Conservation (phyloP, 1,284 basidiomycete genomes). For the Trichosporon coremiiforme region DNA sequence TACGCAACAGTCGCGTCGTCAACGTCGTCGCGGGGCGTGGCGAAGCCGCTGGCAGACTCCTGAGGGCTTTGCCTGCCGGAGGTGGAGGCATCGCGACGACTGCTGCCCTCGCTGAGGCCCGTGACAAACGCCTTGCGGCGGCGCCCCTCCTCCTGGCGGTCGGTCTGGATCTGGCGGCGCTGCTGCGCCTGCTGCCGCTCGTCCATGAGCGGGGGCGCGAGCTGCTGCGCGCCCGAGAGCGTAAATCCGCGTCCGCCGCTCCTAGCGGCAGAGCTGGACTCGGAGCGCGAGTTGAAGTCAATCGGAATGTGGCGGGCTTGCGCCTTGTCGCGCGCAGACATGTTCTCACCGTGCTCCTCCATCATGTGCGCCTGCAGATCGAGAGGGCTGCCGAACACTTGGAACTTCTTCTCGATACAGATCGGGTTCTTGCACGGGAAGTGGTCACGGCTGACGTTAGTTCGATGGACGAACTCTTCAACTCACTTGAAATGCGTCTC, state of each 20-base stretch:
- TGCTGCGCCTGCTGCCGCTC: slow-evolving; percentile 50
- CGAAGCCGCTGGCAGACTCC: slow-evolving; percentile 40
- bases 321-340: slow-evolving; percentile 74
- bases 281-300: slow-evolving; percentile 61
- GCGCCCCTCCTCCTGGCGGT: slow-evolving; percentile 47
- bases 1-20: slow-evolving; percentile 49
- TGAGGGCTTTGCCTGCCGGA: slow-evolving; percentile 24
- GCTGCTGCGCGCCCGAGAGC: slow-evolving; percentile 44
- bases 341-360: slow-evolving; percentile 61
- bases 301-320: slow-evolving; percentile 77
- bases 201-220: slow-evolving; percentile 44
- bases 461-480: slow-evolving; percentile 4
- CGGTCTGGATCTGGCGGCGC: slow-evolving; percentile 43
- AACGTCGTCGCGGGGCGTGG: slow-evolving; percentile 52
- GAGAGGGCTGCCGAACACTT: slow-evolving; percentile 84
- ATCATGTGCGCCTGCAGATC: slow-evolving; percentile 93
- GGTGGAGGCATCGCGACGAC: background rate
- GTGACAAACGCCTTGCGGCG: slow-evolving; percentile 65
- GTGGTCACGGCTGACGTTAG: slow-evolving; percentile 61
- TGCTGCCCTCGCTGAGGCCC: slow-evolving; percentile 58
- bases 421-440: slow-evolving; percentile 72
- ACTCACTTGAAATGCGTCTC: slow-evolving; percentile 60
- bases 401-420: slow-evolving; percentile 87
- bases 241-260: slow-evolving; percentile 42
- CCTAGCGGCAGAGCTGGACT: slow-evolving; percentile 44